phyloP scores from a whole-genome alignment of 371 early-diverging fungal genomes.

The Mortierella sp. region DNA sequence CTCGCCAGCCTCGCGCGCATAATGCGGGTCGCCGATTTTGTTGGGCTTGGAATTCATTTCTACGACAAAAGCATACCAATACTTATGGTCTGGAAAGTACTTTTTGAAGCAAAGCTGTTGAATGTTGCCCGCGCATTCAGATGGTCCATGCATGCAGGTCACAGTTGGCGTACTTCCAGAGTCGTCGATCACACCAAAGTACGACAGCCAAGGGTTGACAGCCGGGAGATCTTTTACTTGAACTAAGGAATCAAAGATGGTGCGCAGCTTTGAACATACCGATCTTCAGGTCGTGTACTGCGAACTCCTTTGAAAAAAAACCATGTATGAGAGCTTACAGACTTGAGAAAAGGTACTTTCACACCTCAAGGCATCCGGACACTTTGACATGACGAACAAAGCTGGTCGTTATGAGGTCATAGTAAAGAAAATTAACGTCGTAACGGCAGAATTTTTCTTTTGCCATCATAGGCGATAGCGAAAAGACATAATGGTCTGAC shows the following conservation, averaged over 20 bases:
- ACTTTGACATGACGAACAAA: slow-evolving; percentile 64
- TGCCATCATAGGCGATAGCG: too few relatives aligned
- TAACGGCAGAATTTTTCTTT: too few relatives aligned
- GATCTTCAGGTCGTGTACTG: too few relatives aligned
- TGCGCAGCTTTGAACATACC: too few relatives aligned
- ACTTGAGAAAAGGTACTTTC: slow-evolving; percentile 57
- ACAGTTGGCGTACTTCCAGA: slow-evolving; percentile 6
- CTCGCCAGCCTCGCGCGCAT: slow-evolving; percentile 31
- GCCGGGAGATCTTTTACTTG: slow-evolving; percentile 15
- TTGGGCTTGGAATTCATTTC: slow-evolving; percentile 34
- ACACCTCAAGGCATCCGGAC: slow-evolving; percentile 61
- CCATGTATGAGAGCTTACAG: slow-evolving; percentile 54
- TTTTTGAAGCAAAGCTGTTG: slow-evolving; percentile 63
- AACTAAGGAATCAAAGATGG: slow-evolving; percentile 12
- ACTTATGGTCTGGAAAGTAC: slow-evolving; percentile 43
- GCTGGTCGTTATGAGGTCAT: slow-evolving; percentile 46
- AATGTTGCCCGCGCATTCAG: slow-evolving; percentile 62
- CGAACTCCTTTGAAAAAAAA: too few relatives aligned
- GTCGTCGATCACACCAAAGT: slow-evolving; percentile 28
- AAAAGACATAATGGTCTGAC: too few relatives aligned
- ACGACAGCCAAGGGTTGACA: slow-evolving; percentile 36
- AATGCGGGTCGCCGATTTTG: slow-evolving; percentile 35
- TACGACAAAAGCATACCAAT: slow-evolving; percentile 57
- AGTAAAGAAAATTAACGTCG: too few relatives aligned
- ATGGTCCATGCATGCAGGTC: slow-evolving; percentile 58